phyloP scores from a whole-genome alignment of 805 yeast species.

The Cyberlindnera lachancei region DNA sequence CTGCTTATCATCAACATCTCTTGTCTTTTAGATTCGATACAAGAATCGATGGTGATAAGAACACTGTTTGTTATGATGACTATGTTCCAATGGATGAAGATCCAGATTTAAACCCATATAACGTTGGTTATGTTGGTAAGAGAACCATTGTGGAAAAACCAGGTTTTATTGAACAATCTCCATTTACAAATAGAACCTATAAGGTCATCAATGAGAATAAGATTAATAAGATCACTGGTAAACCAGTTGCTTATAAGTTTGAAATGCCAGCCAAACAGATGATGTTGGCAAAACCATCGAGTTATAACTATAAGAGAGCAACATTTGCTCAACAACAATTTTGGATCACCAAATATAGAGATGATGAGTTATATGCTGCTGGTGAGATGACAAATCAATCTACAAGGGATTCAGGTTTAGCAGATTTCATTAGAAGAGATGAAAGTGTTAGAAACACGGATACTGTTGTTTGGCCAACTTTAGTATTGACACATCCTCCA shows the following conservation, averaged over 20 bases:
- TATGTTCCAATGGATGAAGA: slow-evolving; percentile 52
- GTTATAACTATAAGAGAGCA: slow-evolving; percentile 66
- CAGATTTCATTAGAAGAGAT: slow-evolving; percentile 59
- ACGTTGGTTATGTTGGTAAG: slow-evolving; percentile 61
- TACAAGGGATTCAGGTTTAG: slow-evolving; percentile 59
- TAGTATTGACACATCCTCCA: slow-evolving; percentile 78
- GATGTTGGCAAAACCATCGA: slow-evolving; percentile 57
- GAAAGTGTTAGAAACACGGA: slow-evolving; percentile 70
- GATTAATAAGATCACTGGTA: slow-evolving; percentile 60
- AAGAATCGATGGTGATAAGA: slow-evolving; percentile 73
- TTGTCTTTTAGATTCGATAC: slow-evolving; percentile 76
- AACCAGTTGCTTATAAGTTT: slow-evolving; percentile 73
- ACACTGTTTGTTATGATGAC: slow-evolving; percentile 67
- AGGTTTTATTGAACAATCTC: slow-evolving; percentile 65
- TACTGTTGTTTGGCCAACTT: slow-evolving; percentile 72
- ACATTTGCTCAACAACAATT: slow-evolving; percentile 68
- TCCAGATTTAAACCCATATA: slow-evolving; percentile 51
- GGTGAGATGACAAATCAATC: slow-evolving; percentile 87
- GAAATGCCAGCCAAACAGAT: slow-evolving; percentile 69
- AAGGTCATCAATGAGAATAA: slow-evolving; percentile 69
- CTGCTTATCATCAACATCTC: slow-evolving; percentile 80
- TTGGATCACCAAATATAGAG: slow-evolving; percentile 76
- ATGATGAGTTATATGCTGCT: slow-evolving; percentile 67
- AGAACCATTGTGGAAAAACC: slow-evolving; percentile 63
- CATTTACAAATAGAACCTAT: slow-evolving; percentile 66